These are phyloP conservation scores for Podila epigama DNA, from an alignment of 192 early-diverging fungal genomes.

Conservation along the genomic window DNA sequence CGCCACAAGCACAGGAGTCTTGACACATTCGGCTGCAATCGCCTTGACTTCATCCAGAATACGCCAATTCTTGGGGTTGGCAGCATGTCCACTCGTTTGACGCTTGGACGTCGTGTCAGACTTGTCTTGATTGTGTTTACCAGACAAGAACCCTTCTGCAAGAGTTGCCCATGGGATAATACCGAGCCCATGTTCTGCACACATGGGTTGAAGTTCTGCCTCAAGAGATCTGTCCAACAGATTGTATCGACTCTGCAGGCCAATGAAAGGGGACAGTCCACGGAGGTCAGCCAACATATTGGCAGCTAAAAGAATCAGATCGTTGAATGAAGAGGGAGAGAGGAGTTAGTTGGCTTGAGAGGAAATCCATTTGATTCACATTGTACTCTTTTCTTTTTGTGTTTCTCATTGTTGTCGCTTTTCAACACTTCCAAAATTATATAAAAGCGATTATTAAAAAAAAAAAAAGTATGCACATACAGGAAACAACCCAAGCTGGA, in stretches of 20 bases:
- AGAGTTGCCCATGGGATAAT: conserved; percentile 64
- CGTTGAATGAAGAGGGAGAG: too few relatives aligned
- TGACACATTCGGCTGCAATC: conserved; percentile 50
- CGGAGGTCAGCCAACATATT: conserved; percentile 43
- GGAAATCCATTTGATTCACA: too few relatives aligned
- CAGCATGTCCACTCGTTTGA: conserved; percentile 3
- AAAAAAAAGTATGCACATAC: conserved; percentile 4
- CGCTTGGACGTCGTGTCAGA: conserved; percentile 1
- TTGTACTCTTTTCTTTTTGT: too few relatives aligned
- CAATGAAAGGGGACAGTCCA: conserved; percentile 41
- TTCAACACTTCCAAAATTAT: neutral
- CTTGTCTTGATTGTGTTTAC: conserved; percentile 37
- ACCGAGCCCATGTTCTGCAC: conserved; percentile 38
- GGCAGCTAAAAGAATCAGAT: conserved; percentile 23
- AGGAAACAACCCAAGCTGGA: conserved; percentile 63
- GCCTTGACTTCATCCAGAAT: conserved; percentile 53
- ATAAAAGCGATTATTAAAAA: neutral
- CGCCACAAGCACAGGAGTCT: conserved; percentile 57
- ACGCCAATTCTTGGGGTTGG: conserved; percentile 42
- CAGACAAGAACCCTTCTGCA: conserved; percentile 59
- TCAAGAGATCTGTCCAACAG: conserved; percentile 42
- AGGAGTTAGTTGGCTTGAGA: too few relatives aligned
- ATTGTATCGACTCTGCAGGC: conserved; percentile 37
- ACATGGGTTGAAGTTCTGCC: conserved; percentile 46
- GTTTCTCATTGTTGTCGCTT: neutral